A percentile compares a stretch with the other conserved stretches of the same genome.
Conservation (phyloP, 2,329 filamentous ascomycete genomes). For the Sporothrix schenckii region DNA sequence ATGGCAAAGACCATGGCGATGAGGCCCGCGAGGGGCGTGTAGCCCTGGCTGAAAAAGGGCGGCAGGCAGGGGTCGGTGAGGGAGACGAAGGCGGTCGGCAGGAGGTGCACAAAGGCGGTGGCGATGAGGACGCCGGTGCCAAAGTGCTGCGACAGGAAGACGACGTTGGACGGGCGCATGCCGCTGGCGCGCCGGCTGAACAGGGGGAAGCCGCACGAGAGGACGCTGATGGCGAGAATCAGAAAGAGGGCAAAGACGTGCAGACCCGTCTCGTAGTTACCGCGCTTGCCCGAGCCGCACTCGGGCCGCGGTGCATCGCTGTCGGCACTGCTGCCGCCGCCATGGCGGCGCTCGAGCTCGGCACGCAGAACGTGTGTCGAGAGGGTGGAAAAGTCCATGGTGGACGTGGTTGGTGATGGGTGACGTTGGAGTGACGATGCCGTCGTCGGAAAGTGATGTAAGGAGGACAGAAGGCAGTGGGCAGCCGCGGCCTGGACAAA, state of each 20-base stretch:
- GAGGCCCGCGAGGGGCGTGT: constrained; percentile 76
- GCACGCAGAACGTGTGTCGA: constrained; percentile 56
- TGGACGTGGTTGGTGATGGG: not conserved
- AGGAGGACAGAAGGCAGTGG: constrained; percentile 2
- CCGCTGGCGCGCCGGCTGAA: constrained; percentile 63
- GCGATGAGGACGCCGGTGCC: constrained; percentile 85
- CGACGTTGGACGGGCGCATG: constrained; percentile 60
- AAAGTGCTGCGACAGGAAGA: constrained; percentile 72
- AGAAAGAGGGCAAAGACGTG: constrained; percentile 65
- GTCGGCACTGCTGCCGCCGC: constrained; percentile 41
- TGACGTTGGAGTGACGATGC: not conserved
- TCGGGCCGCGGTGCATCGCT: constrained; percentile 47
- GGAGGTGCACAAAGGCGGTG: constrained; percentile 79
- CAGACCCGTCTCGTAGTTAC: constrained; percentile 65
- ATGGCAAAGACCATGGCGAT: constrained; percentile 83
- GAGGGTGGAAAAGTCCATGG: constrained; percentile 18
- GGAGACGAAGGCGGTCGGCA: constrained; percentile 68
- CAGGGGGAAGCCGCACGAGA: constrained; percentile 63
- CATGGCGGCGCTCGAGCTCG: constrained; percentile 55
- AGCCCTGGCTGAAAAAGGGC: constrained; percentile 76
- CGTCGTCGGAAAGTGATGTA: not conserved
- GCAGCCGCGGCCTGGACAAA: not conserved
- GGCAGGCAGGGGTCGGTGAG: constrained; percentile 73
- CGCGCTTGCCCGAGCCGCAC: constrained; percentile 57
- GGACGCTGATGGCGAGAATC: constrained; percentile 46